These are phyloP conservation scores for Teunomyces cretensis DNA, from an alignment of 805 yeast species.

Conservation along the genomic window DNA sequence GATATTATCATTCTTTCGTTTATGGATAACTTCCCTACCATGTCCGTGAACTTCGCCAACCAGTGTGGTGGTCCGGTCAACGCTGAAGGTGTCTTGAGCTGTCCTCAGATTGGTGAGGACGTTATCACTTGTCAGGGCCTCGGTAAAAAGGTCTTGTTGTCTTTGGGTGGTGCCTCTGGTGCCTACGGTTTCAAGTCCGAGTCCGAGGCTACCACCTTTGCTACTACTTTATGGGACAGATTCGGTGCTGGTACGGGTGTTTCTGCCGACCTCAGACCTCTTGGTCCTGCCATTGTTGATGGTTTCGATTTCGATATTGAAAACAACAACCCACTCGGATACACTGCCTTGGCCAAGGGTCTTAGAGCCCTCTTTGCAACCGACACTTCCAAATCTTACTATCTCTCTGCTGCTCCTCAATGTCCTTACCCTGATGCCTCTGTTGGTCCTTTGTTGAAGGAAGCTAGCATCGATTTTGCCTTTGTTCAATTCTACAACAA, in stretches of 20 bases:
- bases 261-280: conserved; percentile 42
- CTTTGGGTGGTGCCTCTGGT: conserved; percentile 57
- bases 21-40: conserved; percentile 11
- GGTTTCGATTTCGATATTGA: conserved; percentile 83
- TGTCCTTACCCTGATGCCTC: conserved; percentile 79
- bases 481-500: conserved; percentile 91
- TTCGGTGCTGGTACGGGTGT: conserved; percentile 20
- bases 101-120: conserved; percentile 49
- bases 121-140: conserved; percentile 70
- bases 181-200: conserved; percentile 40
- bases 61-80: conserved; percentile 14
- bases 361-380: conserved; percentile 15
- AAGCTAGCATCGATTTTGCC: conserved; percentile 72
- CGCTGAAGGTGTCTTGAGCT: conserved; percentile 12
- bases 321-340: conserved; percentile 60
- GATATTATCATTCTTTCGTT: conserved; percentile 16
- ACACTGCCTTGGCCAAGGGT: conserved; percentile 51
- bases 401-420: conserved; percentile 89
- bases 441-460: conserved; percentile 27
- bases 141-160: conserved; percentile 78
- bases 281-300: conserved; percentile 74
- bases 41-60: conserved; percentile 14
- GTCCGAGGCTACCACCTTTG: conserved; percentile 23
- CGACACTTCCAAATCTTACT: conserved; percentile 54
- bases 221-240: conserved; percentile 27